A percentile compares a stretch with the other conserved stretches of the same genome.
Evolutionary conservation across 441 rosid genomes (phyloP).

Genomic region (Pelargonium cotyledonis): DNA sequence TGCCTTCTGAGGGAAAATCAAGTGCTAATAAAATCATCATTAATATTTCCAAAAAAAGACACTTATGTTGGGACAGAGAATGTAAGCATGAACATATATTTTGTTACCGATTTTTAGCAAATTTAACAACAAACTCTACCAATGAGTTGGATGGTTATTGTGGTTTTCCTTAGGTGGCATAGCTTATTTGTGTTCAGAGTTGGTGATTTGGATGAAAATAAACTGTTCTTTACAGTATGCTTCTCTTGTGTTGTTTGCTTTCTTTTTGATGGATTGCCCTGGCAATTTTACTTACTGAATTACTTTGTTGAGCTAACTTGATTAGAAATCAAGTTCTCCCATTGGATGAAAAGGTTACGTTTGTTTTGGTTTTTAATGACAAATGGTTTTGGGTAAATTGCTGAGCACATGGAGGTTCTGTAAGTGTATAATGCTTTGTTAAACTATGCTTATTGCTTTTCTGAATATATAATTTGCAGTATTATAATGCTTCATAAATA

Average conservation of each 20-base stretch:
- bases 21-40: too few relatives aligned
- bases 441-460: constrained; percentile 1
- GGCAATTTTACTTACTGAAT: not conserved
- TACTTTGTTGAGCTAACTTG: not conserved
- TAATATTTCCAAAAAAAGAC: too few relatives aligned
- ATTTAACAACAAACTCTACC: not conserved
- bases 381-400: not conserved
- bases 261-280: not conserved
- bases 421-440: not conserved
- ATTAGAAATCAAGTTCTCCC: not conserved
- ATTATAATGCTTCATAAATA: constrained; percentile 13
- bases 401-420: not conserved
- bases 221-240: not conserved
- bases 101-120: not conserved
- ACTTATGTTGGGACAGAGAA: too few relatives aligned
- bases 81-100: not conserved
- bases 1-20: too few relatives aligned
- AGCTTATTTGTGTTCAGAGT: not conserved
- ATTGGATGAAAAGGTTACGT: not conserved
- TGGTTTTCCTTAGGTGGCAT: constrained; percentile 3
- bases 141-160: not conserved
- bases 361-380: not conserved
- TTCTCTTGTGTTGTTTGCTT: not conserved
- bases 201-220: not conserved
- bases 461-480: constrained; percentile 5